A percentile compares a stretch with the other conserved stretches of the same genome.
Conservation (phyloP, 2,329 filamentous ascomycete genomes). For the Pochonia chlamydosporia region DNA sequence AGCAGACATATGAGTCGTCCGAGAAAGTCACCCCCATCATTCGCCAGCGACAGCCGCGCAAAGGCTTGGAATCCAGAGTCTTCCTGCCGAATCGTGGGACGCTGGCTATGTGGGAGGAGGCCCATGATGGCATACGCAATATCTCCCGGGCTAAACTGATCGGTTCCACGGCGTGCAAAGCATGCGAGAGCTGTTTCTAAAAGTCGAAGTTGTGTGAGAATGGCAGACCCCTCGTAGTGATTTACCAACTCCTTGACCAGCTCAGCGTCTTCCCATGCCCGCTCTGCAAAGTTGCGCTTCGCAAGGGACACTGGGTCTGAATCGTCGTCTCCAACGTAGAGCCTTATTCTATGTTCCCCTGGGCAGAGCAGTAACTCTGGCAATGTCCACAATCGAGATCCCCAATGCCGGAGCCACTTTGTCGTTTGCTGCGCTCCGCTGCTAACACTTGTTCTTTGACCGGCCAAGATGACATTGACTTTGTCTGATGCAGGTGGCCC, state of each 20-base stretch:
- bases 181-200: constrained; percentile 25
- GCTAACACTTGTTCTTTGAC: too few relatives aligned
- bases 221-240: background rate
- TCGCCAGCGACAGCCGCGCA: constrained; percentile 37
- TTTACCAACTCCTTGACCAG: background rate
- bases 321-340: constrained; percentile 10
- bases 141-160: constrained; percentile 31
- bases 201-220: constrained; percentile 22
- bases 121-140: constrained; percentile 41
- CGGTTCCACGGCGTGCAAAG: constrained; percentile 30
- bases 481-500: too few relatives aligned
- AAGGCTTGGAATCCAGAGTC: constrained; percentile 42
- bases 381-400: constrained; percentile 38
- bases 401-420: constrained; percentile 33
- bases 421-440: constrained; percentile 6
- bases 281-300: background rate
- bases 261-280: background rate
- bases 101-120: constrained; percentile 28
- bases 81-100: constrained; percentile 29
- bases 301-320: constrained; percentile 10
- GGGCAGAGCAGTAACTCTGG: constrained; percentile 28
- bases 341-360: constrained; percentile 11
- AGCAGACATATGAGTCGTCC: constrained; percentile 38
- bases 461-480: too few relatives aligned
- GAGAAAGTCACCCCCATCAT: constrained; percentile 37